These are phyloP conservation scores for Scheffersomyces amazonensis DNA, from an alignment of 805 yeast species.

Conservation along the genomic window DNA sequence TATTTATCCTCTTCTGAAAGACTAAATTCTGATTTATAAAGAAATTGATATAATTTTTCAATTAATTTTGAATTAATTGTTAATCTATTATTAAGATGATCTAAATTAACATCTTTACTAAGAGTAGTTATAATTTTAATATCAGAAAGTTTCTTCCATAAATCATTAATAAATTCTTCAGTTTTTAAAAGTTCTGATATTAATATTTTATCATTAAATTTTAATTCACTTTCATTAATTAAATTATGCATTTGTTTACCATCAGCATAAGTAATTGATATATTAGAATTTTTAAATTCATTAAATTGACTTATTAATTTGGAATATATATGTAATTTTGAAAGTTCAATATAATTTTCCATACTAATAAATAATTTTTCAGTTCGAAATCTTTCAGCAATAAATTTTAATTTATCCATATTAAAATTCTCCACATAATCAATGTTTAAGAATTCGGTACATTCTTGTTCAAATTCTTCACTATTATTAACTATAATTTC, in stretches of 20 bases:
- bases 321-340: constrained; percentile 21
- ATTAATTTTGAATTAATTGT: constrained; percentile 16
- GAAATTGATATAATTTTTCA: constrained; percentile 15
- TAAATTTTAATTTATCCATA: constrained; percentile 14
- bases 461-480: constrained; percentile 16
- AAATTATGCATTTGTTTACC: constrained; percentile 19
- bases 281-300: constrained; percentile 4
- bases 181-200: constrained; percentile 11
- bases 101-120: constrained; percentile 10
- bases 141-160: constrained; percentile 12
- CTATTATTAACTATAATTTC: constrained; percentile 24
- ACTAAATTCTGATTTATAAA: constrained; percentile 19
- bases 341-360: constrained; percentile 24
- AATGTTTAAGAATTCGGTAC: constrained; percentile 14
- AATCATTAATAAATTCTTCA: constrained; percentile 20
- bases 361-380: constrained; percentile 21
- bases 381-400: constrained; percentile 15
- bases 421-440: constrained; percentile 10
- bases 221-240: constrained; percentile 17
- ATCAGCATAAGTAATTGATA: constrained; percentile 16
- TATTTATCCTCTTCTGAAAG: constrained; percentile 28
- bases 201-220: constrained; percentile 13
- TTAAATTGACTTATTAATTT: constrained; percentile 14
- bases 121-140: constrained; percentile 16
- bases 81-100: constrained; percentile 14